A percentile compares a stretch with the other conserved stretches of the same genome.
Conservation (phyloP, 202 grass and related monocot genomes). For the Zizania palustris region DNA sequence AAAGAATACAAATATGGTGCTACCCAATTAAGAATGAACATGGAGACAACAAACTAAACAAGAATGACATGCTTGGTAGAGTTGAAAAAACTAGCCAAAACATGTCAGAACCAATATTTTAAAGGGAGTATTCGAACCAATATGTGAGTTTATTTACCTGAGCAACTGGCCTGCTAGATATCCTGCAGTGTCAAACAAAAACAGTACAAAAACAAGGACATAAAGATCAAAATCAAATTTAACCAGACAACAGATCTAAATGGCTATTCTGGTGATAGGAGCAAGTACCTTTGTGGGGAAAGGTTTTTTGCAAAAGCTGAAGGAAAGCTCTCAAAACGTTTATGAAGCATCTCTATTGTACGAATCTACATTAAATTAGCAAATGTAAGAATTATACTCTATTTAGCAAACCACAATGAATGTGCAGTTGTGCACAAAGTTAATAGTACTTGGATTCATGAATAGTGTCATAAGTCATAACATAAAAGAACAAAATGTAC, state of each 20-base stretch:
- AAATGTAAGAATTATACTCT: constrained; percentile 15
- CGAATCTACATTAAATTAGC: constrained; percentile 72
- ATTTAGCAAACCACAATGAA: constrained; percentile 35
- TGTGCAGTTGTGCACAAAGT: background rate
- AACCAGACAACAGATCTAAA: constrained; percentile 24
- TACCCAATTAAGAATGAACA: constrained; percentile 17
- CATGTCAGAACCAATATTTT: constrained; percentile 8
- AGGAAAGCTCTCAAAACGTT: constrained; percentile 98
- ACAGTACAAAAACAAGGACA: constrained; percentile 18
- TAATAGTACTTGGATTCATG: constrained; percentile 15
- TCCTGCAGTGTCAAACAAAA: constrained; percentile 51
- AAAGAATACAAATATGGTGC: background rate
- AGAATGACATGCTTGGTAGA: constrained; percentile 1
- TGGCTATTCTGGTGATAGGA: constrained; percentile 27
- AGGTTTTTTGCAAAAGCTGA: constrained; percentile 89
- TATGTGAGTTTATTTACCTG: constrained; percentile 58
- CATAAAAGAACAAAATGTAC: constrained; percentile 43
- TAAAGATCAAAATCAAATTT: background rate
- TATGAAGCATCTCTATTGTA: constrained; percentile 96
- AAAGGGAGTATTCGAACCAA: constrained; percentile 16
- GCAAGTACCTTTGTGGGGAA: constrained; percentile 50
- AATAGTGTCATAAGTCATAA: constrained; percentile 2
- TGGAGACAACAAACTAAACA: constrained; percentile 21
- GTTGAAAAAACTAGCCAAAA: constrained; percentile 24
- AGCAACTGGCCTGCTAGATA: constrained; percentile 51